Base-by-base conservation (phyloP, 192 early-diverging fungal genomes). In the Coemansia interrupta region DNA sequence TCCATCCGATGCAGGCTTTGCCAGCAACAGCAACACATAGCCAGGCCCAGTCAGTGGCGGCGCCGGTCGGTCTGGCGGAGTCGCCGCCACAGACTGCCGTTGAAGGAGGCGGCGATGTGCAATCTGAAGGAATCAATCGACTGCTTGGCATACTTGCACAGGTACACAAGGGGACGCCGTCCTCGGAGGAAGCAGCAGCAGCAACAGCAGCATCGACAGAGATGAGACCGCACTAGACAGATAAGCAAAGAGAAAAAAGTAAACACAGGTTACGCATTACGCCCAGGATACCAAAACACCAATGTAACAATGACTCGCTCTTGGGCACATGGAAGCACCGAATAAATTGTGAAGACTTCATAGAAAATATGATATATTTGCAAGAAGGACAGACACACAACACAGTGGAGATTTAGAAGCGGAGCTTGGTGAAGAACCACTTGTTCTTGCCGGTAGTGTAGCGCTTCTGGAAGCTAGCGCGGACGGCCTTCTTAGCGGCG, bases 371-470 rank as follows among this genome's bases (percentile, higher is more conserved):
- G 22, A 24, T 55, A 43, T 55, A 55, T 55, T 55, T 55, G 54
- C 20, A 58, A 55, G 18, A 63, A 17, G 53, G 36, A 29, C 19
- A 28, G 7, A 36, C 58, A 36, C 32, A 36, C 15, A 58, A 36
- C 15, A 58, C 41, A 17, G 56, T 5, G 53, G 28, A 42, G 19
- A 44, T 51, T 90, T 89, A 92, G 87, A 92, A 93, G 71, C 89
- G 85, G 64, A 99, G 92, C 89, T 99, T 99, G 84, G 90, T 89
- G 86, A 99, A 99, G 93, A 99, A 99, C 97, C 97, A 99, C 87
- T 94, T 94, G 90, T 96, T 98, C 91, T 98, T 99, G 82, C 97
- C 97, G 69, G 85, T 83, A 74, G 90, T 86, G 86, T 98, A 95
- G 77, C 94, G 88, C 84, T 97, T 93, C 86, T 98, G 86, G 72